Evolutionary conservation across 2,329 filamentous ascomycete genomes (phyloP).

Genomic region (Cadophora sp.): DNA sequence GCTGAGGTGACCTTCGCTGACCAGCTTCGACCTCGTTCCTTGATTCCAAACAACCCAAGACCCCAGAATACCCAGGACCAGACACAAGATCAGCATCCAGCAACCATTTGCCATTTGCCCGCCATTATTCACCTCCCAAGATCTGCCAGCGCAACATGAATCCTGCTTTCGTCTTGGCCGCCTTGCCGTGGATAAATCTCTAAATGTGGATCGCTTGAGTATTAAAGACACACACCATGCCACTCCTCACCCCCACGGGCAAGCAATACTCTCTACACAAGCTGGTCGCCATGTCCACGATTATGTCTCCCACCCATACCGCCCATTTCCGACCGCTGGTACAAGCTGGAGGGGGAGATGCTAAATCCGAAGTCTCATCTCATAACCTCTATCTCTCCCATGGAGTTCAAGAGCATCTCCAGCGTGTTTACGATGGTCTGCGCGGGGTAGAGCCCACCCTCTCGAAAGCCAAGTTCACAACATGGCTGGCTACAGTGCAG

Average conservation of each 20-base stretch:
- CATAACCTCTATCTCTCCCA: constrained; percentile 53
- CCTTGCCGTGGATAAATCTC: constrained; percentile 11
- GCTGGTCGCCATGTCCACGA: constrained; percentile 45
- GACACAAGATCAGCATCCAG: constrained; percentile 18
- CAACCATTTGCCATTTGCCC: constrained; percentile 12
- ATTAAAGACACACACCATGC: constrained; percentile 29
- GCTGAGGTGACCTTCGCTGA: constrained; percentile 2
- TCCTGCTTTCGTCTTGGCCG: constrained; percentile 16
- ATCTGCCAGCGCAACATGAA: constrained; percentile 23
- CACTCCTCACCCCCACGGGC: constrained; percentile 34
- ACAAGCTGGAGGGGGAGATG: constrained; percentile 39
- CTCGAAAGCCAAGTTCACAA: constrained; percentile 50
- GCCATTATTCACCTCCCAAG: not conserved
- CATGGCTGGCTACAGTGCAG: constrained; percentile 59
- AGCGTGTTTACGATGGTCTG: constrained; percentile 55
- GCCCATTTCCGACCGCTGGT: constrained; percentile 36
- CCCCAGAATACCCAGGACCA: not conserved
- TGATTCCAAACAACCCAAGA: constrained; percentile 11
- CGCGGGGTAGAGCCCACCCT: constrained; percentile 47
- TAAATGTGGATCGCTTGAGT: constrained; percentile 25
- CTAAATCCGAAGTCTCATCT: constrained; percentile 33
- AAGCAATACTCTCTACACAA: constrained; percentile 46
- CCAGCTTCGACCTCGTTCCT: not conserved
- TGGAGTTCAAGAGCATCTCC: constrained; percentile 56
- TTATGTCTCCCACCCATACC: constrained; percentile 39